Conservation (phyloP, 768 basidiomycete genomes). For the Lactarius akahatsu region DNA sequence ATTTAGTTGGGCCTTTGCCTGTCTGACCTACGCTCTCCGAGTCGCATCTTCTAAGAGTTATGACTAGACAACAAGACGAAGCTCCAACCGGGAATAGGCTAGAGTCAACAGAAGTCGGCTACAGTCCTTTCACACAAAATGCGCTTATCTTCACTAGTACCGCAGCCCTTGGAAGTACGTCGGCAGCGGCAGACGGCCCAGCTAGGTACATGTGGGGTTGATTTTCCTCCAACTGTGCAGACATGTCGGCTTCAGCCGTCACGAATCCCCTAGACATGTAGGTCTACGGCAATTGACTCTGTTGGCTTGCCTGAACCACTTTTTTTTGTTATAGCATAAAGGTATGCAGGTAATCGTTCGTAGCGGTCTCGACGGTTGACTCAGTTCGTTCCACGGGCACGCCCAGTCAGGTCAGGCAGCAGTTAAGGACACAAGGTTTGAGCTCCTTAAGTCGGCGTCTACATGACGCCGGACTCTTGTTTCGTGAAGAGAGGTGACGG, state of each 20-base stretch:
- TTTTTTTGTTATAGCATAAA: constrained; percentile 31
- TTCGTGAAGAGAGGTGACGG: background rate
- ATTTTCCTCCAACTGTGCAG: constrained; percentile 24
- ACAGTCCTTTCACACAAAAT: constrained; percentile 14
- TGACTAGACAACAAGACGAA: background rate
- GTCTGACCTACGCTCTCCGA: background rate
- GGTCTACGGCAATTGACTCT: constrained; percentile 5
- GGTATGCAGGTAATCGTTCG: constrained; percentile 22
- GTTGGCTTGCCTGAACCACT: background rate
- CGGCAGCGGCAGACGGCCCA: background rate
- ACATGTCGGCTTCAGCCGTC: constrained; percentile 38
- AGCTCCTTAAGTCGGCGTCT: background rate
- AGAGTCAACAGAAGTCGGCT: background rate
- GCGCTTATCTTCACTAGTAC: constrained; percentile 20
- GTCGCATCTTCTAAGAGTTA: background rate
- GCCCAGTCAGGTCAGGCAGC: constrained; percentile 36
- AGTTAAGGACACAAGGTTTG: constrained; percentile 36
- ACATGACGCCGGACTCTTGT: background rate
- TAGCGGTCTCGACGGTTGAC: background rate
- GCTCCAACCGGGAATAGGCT: background rate
- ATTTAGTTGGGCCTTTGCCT: background rate
- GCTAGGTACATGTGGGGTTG: background rate
- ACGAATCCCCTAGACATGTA: constrained; percentile 41
- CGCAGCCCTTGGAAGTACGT: constrained; percentile 23
- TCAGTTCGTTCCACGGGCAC: background rate